Evolutionary conservation across 1,284 basidiomycete species (phyloP).

Genomic region (Marasmius oreades): DNA sequence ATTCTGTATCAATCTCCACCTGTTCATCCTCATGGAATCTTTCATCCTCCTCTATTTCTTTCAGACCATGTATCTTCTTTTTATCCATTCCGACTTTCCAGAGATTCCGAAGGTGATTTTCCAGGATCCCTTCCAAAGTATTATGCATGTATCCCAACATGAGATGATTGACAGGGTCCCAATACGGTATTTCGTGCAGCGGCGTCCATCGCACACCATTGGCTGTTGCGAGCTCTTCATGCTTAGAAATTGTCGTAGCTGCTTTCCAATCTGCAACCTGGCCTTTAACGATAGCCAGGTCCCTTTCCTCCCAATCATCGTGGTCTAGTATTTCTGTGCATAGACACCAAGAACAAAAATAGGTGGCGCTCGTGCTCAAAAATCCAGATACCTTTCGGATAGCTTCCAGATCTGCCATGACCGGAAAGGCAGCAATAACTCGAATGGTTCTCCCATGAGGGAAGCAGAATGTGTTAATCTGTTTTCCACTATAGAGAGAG

Average conservation of each 20-base stretch:
- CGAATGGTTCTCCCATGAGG: conserved; percentile 9
- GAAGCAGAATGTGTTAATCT: conserved; percentile 8
- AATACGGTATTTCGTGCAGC: conserved; percentile 13
- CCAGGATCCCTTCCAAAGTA: conserved; percentile 13
- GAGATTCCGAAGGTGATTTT: conserved; percentile 12
- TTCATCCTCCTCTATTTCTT: neutral
- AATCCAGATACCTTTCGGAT: conserved; percentile 16
- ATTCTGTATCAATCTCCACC: neutral
- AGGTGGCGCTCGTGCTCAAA: conserved; percentile 1
- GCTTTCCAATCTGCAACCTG: conserved; percentile 9
- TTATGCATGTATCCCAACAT: conserved; percentile 16
- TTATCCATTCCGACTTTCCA: conserved; percentile 13
- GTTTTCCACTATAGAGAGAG: conserved; percentile 1
- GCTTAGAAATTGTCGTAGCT: neutral
- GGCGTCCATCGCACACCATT: conserved; percentile 15
- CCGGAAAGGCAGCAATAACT: conserved; percentile 14
- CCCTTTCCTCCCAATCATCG: neutral
- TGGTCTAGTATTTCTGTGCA: conserved; percentile 14
- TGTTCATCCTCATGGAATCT: neutral
- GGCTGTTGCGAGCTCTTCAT: neutral
- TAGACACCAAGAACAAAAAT: conserved; percentile 15
- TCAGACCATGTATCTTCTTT: neutral
- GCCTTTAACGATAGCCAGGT: conserved; percentile 2
- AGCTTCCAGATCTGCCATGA: conserved; percentile 16
- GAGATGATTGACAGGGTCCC: conserved; percentile 12